Evolutionary conservation across 768 basidiomycete species (phyloP), one percentile per base, ranked within the genome.

Genomic region (Cubamyces sp.): DNA sequence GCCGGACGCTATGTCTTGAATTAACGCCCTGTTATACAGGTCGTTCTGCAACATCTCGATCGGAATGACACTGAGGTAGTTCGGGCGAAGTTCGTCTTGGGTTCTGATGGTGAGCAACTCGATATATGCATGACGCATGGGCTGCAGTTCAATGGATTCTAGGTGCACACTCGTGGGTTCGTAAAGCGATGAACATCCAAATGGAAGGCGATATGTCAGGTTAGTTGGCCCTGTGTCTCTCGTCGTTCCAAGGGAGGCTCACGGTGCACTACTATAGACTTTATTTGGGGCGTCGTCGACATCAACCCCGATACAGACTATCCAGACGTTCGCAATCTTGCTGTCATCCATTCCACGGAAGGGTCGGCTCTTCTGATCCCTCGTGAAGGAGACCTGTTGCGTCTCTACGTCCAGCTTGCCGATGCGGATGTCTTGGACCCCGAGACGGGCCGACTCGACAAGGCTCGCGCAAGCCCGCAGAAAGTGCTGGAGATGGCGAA

Each of bases 281-380:
- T 64, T 53, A 72, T 78, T 1, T 79, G 78, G 78, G 78, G 78
- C 3, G 78, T 77, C 0, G 67, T 78, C 26, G 78, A 92, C 72
- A 77, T 84, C 52, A 68, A 83, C 25, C 87, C 87, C 0, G 81
- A 86, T n/a, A 91, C 90, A 1, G 77, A 91, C 69, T 90, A 92
- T 62, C 91, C 91, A 0, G 90, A 92, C 70, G 86, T 90, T 61
- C 84, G 90, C 18, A 86, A 85, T 58, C 80, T 78, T 64, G 77
- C 77, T 51, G 84, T 76, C 0, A 82, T 92, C n/a, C 90, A 92
- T 71, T 91, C 90, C 0, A 78, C 80, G 40, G 79, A 83, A 51
- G 87, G 88, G 1, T 84, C 87, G 0, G 84, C 87, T 60, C 87
- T 92, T 85, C 70, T 90, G 47, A 90, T 93, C 53, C 91, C 91